phyloP scores from a whole-genome alignment of 148 eudicot species.

The Vaccinium macrocarpon region DNA sequence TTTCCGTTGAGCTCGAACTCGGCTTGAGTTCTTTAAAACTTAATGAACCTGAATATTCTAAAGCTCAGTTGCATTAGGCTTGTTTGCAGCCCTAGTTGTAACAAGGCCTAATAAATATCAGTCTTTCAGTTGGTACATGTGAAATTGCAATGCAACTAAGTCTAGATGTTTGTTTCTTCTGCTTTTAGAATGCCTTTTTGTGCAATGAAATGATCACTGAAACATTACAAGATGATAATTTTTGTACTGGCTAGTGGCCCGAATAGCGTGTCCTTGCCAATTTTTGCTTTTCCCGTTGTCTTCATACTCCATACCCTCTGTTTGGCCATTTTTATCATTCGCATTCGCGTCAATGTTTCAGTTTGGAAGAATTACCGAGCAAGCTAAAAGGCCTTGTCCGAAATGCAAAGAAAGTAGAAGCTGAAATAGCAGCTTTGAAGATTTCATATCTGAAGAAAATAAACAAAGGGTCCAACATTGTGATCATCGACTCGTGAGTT shows the following conservation, averaged over 20 bases:
- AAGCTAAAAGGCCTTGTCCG: slow-evolving; percentile 66
- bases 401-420: slow-evolving; percentile 78
- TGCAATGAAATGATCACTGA: not conserved
- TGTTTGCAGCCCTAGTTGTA: too few relatives aligned
- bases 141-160: not conserved
- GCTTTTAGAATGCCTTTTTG: not conserved
- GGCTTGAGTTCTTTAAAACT: too few relatives aligned
- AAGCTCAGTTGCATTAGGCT: too few relatives aligned
- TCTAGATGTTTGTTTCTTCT: not conserved
- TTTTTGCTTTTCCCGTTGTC: not conserved
- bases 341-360: slow-evolving; percentile 23
- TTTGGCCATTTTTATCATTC: not conserved
- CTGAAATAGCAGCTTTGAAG: slow-evolving; percentile 82
- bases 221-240: too few relatives aligned
- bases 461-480: slow-evolving; percentile 70
- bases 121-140: not conserved
- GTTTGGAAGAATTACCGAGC: slow-evolving; percentile 85
- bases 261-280: not conserved
- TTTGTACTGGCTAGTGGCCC: not conserved
- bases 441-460: slow-evolving; percentile 84
- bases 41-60: too few relatives aligned
- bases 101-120: not conserved
- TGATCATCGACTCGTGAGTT: slow-evolving; percentile 91
- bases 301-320: not conserved
- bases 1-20: too few relatives aligned